phyloP scores from a whole-genome alignment of 2,329 filamentous ascomycete genomes.

The Alternaria arborescens region DNA sequence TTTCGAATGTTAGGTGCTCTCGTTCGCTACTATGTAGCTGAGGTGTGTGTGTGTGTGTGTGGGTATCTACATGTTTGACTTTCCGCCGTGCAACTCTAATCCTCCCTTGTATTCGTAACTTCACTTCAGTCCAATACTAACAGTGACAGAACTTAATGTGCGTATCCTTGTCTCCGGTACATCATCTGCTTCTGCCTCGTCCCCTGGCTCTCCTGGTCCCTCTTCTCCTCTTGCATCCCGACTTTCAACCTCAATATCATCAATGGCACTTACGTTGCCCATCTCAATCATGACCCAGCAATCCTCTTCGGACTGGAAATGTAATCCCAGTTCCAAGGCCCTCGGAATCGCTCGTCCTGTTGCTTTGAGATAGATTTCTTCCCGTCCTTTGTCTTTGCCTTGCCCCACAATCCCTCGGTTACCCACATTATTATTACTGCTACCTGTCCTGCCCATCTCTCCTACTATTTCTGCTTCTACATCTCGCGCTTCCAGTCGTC shows the following conservation, averaged over 20 bases:
- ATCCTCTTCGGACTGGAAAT: conserved; percentile 69
- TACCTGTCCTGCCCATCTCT: conserved; percentile 20
- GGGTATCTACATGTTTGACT: neutral
- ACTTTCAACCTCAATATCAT: conserved; percentile 64
- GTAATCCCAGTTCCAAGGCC: conserved; percentile 68
- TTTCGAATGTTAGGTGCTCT: neutral
- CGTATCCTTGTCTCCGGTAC: conserved; percentile 54
- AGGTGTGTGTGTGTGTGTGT: neutral
- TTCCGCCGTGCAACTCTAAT: neutral
- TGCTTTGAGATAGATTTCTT: conserved; percentile 68
- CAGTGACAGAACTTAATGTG: conserved; percentile 43
- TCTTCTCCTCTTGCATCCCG: conserved; percentile 7
- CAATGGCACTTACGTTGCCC: conserved; percentile 70
- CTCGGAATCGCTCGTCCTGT: conserved; percentile 73
- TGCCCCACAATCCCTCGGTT: conserved; percentile 9
- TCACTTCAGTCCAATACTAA: conserved; percentile 43
- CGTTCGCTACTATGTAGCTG: conserved; percentile 16
- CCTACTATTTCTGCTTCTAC: conserved; percentile 43
- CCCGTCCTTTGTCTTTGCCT: conserved; percentile 11
- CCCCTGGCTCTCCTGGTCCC: conserved; percentile 28
- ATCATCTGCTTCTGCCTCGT: conserved; percentile 38
- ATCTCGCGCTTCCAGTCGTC: conserved; percentile 38
- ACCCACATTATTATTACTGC: neutral
- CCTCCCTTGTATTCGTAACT: neutral
- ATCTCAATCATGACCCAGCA: conserved; percentile 69